These are phyloP conservation scores for Syzygium aqueum DNA, from an alignment of 345 rosid genomes.

Conservation along the genomic window DNA sequence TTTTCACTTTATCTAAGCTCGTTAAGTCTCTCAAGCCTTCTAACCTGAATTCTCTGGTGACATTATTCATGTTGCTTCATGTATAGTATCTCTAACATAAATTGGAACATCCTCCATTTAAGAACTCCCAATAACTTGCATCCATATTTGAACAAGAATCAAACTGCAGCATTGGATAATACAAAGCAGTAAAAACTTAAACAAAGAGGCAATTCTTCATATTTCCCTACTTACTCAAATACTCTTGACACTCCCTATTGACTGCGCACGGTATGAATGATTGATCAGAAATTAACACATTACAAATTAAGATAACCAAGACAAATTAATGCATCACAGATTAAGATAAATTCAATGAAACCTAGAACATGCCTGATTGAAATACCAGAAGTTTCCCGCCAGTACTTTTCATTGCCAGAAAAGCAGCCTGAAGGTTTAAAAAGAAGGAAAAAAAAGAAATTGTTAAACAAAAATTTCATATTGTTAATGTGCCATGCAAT, in stretches of 20 bases:
- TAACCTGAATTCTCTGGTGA: not conserved
- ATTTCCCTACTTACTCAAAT: not conserved
- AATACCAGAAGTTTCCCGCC: slow-evolving; percentile 96
- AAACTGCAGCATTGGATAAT: not conserved
- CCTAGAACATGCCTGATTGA: slow-evolving; percentile 69
- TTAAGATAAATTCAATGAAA: not conserved
- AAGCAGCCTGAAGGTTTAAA: slow-evolving; percentile 59
- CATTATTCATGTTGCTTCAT: not conserved
- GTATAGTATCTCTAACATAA: not conserved
- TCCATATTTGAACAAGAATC: not conserved
- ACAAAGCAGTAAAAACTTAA: not conserved
- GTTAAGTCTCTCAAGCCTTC: not conserved
- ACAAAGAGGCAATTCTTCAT: not conserved
- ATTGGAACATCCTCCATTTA: not conserved
- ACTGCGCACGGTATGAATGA: not conserved
- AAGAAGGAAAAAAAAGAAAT: not conserved
- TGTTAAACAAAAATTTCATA: not conserved
- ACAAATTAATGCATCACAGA: not conserved
- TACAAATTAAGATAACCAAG: not conserved
- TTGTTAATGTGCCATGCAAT: not conserved
- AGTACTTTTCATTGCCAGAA: slow-evolving; percentile 85
- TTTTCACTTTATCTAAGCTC: not conserved
- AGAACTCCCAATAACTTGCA: not conserved
- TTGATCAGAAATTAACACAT: not conserved
- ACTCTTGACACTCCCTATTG: not conserved